A percentile compares a stretch with the other conserved stretches of the same genome.
These are phyloP conservation scores for Eucalyptus sp. DNA, from an alignment of 345 rosid species.

Conservation along the genomic window DNA sequence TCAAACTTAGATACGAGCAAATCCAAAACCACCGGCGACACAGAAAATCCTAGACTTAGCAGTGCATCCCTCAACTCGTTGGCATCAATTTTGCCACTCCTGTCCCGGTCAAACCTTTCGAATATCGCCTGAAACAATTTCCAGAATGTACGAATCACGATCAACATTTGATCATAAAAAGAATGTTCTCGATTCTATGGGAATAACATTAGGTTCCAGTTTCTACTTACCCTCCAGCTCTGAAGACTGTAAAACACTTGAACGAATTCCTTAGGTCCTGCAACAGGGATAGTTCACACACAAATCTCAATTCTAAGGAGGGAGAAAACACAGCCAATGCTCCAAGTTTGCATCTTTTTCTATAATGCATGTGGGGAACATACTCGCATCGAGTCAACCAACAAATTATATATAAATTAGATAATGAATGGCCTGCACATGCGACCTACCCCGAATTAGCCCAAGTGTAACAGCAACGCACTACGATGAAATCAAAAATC, in stretches of 20 bases:
- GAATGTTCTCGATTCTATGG: too few relatives aligned
- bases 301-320: background rate
- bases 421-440: background rate
- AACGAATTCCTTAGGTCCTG: conserved; percentile 87
- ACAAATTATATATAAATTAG: background rate
- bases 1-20: conserved; percentile 80
- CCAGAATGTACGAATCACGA: background rate
- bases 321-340: background rate
- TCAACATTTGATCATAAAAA: background rate
- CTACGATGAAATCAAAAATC: background rate
- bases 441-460: background rate
- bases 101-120: conserved; percentile 76
- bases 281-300: background rate
- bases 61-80: conserved; percentile 86
- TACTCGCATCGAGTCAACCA: background rate
- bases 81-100: conserved; percentile 74
- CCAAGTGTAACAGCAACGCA: background rate
- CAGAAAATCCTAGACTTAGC: conserved; percentile 67
- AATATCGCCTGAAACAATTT: conserved; percentile 45
- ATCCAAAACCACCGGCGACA: conserved; percentile 65
- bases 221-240: conserved; percentile 72
- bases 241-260: conserved; percentile 86
- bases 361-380: background rate
- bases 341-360: background rate
- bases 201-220: background rate